Conservation (phyloP, 2,329 filamentous ascomycete genomes). For the Gnomoniopsis smithogilvyi region DNA sequence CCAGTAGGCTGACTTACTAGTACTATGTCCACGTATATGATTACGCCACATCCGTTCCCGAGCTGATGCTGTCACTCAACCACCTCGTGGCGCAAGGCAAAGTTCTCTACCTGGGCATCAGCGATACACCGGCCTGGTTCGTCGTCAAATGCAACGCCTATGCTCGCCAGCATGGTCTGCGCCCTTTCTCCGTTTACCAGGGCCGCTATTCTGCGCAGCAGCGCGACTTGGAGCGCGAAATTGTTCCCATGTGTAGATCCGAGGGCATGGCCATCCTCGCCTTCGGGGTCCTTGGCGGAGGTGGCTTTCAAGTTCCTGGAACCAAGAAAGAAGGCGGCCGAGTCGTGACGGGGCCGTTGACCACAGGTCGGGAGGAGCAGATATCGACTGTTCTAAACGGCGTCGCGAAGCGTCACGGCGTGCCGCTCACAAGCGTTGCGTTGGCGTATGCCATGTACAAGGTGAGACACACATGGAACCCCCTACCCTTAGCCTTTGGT, state of each 20-base stretch:
- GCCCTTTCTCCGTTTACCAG: constrained; percentile 62
- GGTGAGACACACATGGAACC: not conserved
- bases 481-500: no score
- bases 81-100: constrained; percentile 48
- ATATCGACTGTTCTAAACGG: constrained; percentile 44
- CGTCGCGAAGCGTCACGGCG: constrained; percentile 44
- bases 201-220: constrained; percentile 56
- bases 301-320: constrained; percentile 30
- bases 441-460: constrained; percentile 74
- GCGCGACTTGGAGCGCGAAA: constrained; percentile 68
- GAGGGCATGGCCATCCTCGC: constrained; percentile 49
- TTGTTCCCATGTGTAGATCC: constrained; percentile 61
- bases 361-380: constrained; percentile 49
- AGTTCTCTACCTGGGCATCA: constrained; percentile 58
- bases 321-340: constrained; percentile 33
- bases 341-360: constrained; percentile 16
- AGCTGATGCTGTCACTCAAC: constrained; percentile 59
- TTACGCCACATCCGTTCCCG: constrained; percentile 49
- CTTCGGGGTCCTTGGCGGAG: constrained; percentile 43
- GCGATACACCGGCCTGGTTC: constrained; percentile 68
- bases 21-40: constrained; percentile 56
- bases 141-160: constrained; percentile 39
- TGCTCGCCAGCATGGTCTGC: constrained; percentile 56
- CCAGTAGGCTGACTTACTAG: constrained; percentile 17
- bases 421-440: constrained; percentile 49